A percentile compares a stretch with the other conserved stretches of the same genome.
Conservation (phyloP, 352 stramenopile species). For the Globisporangium okanoganense region DNA sequence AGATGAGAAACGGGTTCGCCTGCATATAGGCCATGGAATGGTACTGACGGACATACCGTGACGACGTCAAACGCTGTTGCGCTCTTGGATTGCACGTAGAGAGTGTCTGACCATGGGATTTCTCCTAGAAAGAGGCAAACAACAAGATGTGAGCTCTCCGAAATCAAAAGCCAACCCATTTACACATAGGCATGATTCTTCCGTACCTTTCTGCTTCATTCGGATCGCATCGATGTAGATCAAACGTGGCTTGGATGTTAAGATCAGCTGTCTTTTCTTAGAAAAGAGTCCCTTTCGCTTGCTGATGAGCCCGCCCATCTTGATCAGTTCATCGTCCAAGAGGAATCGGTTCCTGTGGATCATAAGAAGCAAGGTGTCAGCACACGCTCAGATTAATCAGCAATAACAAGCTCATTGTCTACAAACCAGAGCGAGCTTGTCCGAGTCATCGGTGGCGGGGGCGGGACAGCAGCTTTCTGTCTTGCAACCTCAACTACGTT, state of each 20-base stretch:
- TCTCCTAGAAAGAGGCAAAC: conserved; percentile 28
- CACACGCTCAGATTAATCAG: background rate
- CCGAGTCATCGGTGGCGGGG: conserved; percentile 49
- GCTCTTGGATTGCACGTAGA: conserved; percentile 87
- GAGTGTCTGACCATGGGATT: conserved; percentile 81
- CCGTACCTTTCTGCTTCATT: conserved; percentile 82
- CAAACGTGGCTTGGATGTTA: conserved; percentile 81
- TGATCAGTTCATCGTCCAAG: conserved; percentile 85
- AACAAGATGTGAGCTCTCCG: background rate
- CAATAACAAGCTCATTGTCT: background rate
- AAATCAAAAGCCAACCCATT: background rate
- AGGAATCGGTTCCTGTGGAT: conserved; percentile 67
- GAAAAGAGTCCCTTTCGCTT: conserved; percentile 88
- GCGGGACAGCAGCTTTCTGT: conserved; percentile 65
- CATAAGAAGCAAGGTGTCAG: background rate
- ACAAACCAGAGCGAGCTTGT: conserved; percentile 72
- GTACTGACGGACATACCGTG: conserved; percentile 36
- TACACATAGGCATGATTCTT: background rate
- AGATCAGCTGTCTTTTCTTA: conserved; percentile 85
- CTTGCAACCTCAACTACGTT: conserved; percentile 77
- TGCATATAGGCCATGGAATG: background rate
- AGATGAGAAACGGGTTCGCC: background rate
- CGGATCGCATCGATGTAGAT: conserved; percentile 90
- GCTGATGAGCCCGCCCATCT: conserved; percentile 82
- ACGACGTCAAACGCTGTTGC: conserved; percentile 83